Conservation (phyloP, 331 rosid species). For the Saraca asoca region DNA sequence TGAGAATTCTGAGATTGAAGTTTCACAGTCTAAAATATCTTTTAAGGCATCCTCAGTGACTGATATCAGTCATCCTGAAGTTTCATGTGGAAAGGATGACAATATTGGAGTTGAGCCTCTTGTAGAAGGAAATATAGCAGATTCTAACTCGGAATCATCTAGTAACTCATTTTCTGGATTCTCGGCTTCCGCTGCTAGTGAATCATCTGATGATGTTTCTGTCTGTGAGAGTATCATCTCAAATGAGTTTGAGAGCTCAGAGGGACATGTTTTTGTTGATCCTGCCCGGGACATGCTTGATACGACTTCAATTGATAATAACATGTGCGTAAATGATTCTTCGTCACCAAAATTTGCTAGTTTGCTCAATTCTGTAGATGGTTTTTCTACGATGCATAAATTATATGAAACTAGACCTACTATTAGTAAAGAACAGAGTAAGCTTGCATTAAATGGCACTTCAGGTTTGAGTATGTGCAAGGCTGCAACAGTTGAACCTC, state of each 20-base stretch:
- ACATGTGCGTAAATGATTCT: slow-evolving; percentile 46
- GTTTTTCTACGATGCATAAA: slow-evolving; percentile 45
- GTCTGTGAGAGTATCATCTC: slow-evolving; percentile 64
- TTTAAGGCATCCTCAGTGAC: slow-evolving; percentile 35
- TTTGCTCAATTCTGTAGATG: slow-evolving; percentile 60
- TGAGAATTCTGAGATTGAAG: slow-evolving; percentile 36
- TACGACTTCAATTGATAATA: slow-evolving; percentile 30
- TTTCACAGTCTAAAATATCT: slow-evolving; percentile 18
- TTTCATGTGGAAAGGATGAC: slow-evolving; percentile 43
- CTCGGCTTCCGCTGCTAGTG: slow-evolving; percentile 65
- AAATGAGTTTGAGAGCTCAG: slow-evolving; percentile 58
- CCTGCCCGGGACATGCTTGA: slow-evolving; percentile 45
- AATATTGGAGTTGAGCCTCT: slow-evolving; percentile 43
- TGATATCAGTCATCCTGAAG: slow-evolving; percentile 34
- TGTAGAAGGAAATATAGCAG: slow-evolving; percentile 41
- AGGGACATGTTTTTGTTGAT: slow-evolving; percentile 49
- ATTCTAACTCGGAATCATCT: slow-evolving; percentile 56
- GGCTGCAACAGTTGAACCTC: slow-evolving; percentile 42
- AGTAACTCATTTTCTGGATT: slow-evolving; percentile 78
- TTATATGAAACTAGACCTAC: slow-evolving; percentile 40
- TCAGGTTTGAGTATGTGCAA: slow-evolving; percentile 35
- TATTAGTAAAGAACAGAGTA: slow-evolving; percentile 41
- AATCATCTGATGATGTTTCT: slow-evolving; percentile 77
- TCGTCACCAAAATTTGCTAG: slow-evolving; percentile 82
- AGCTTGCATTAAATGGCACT: slow-evolving; percentile 34